Evolutionary conservation across 2,329 filamentous ascomycete genomes (phyloP), one percentile per base, ranked within the genome.

Genomic region (Phialemoniopsis sp.): DNA sequence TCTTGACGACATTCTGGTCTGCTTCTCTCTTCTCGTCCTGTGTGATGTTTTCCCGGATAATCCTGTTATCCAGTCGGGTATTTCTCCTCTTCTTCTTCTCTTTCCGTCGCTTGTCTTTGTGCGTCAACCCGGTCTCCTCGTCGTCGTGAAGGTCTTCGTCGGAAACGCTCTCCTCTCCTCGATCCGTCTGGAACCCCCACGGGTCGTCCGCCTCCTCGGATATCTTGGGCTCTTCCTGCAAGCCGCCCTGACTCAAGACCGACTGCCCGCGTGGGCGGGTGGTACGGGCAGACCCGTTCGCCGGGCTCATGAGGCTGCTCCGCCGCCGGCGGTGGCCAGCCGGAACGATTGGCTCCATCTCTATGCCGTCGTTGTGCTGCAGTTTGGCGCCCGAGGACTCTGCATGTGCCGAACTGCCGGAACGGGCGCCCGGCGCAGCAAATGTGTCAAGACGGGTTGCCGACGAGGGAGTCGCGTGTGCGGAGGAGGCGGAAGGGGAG

Each of bases 71-170:
- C 41, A 89, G 62, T 46, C 76, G 67, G 12, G 80, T 83, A 54
- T 86, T 85, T 55, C 80, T 74, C 60, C 75, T 73, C 63, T 80
- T 80, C 63, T 79, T 78, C 52, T 73, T 74, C 55, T 80, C 78
- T 52, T 82, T 81, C 56, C 82, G 79, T 48, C 77, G 74, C 58
- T 80, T 78, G 53, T 91, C 86, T 53, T 80, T 77, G 44, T 76
- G 74, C 29, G 88, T 94, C 50, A 96, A 69, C 1, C 89, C 90
- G 3, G 87, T 87, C 71, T 96, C 90, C 65, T 95, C 90, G 56
- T 96, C 90, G 51, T 91, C 87, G 44, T 87, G 80, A 19, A 87
- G 60, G 34, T 85, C 86, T 47, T 89, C 83, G 49, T 88, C 85
- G 19, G 81, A 82, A 39, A 79, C 73, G 51, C 78, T 69, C 49